Evolutionary conservation across 208 protist genomes (phyloP).

Genomic region (Trypanosoma congolense): DNA sequence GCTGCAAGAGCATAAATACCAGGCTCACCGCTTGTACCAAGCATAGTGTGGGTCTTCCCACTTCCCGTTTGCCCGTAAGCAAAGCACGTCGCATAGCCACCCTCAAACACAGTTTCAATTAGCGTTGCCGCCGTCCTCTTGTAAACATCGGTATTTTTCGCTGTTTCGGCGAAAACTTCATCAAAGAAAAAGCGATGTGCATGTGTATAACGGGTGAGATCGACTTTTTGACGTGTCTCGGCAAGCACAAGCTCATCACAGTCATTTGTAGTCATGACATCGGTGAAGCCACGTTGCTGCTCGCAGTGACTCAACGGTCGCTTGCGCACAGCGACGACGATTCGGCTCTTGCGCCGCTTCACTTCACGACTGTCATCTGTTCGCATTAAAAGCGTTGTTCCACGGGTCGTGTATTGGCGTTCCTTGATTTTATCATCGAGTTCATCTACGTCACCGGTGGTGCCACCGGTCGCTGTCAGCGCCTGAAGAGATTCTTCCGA

Average conservation of each 20-base stretch:
- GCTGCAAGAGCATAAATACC: constrained; percentile 84
- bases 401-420: constrained; percentile 21
- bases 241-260: constrained; percentile 23
- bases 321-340: constrained; percentile 32
- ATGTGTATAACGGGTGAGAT: constrained; percentile 85
- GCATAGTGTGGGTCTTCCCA: constrained; percentile 26
- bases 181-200: constrained; percentile 87
- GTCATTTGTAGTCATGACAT: constrained; percentile 32
- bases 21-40: constrained; percentile 28
- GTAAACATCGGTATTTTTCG: constrained; percentile 66
- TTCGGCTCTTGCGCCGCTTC: constrained; percentile 25
- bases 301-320: constrained; percentile 21
- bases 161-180: constrained; percentile 73
- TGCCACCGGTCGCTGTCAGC: not conserved
- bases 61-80: constrained; percentile 29
- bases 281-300: constrained; percentile 23
- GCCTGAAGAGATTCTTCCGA: not conserved
- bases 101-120: constrained; percentile 30
- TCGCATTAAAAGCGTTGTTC: constrained; percentile 20
- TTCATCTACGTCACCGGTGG: constrained; percentile 11
- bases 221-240: constrained; percentile 59
- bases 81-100: constrained; percentile 30
- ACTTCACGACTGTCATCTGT: constrained; percentile 17
- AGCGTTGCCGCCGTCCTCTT: constrained; percentile 32
- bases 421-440: constrained; percentile 16